Conservation (phyloP, 345 rosid genomes). For the Brassica juncea region DNA sequence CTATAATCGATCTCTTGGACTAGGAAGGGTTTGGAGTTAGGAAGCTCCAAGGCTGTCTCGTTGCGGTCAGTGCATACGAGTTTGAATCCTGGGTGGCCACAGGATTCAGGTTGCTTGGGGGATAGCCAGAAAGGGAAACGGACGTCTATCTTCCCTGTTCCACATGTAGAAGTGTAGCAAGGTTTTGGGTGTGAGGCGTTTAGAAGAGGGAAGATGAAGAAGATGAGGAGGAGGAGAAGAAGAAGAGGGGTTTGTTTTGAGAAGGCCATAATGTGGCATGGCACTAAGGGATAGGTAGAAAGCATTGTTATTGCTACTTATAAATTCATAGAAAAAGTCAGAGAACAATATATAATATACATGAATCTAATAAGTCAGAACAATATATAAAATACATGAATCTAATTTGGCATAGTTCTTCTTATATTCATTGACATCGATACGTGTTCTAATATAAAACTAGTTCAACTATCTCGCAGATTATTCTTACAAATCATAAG, state of each 20-base stretch:
- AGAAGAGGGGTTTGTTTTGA: constrained; percentile 25
- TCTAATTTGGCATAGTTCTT: neutral
- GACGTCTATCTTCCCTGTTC: constrained; percentile 20
- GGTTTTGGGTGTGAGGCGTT: constrained; percentile 17
- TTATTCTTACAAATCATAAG: neutral
- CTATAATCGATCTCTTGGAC: constrained; percentile 55
- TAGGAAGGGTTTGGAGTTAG: constrained; percentile 47
- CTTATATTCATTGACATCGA: constrained; percentile 2
- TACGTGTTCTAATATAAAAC: neutral
- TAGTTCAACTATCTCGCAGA: neutral
- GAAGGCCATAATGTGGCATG: constrained; percentile 25
- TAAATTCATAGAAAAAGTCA: constrained; percentile 1
- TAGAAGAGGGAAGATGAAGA: constrained; percentile 41
- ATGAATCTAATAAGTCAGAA: neutral
- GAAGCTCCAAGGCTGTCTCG: constrained; percentile 48
- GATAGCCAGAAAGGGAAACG: constrained; percentile 70
- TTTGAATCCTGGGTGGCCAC: constrained; percentile 62
- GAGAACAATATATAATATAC: neutral
- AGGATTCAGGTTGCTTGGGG: constrained; percentile 43
- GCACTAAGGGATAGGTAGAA: constrained; percentile 11
- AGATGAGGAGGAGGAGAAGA: constrained; percentile 38
- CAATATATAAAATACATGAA: neutral
- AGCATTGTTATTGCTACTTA: neutral
- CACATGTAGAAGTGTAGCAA: constrained; percentile 48
- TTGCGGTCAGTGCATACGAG: constrained; percentile 45